Base-by-base conservation (phyloP, 1,139 yeast species). In the Suhomyces bolitotheri region DNA sequence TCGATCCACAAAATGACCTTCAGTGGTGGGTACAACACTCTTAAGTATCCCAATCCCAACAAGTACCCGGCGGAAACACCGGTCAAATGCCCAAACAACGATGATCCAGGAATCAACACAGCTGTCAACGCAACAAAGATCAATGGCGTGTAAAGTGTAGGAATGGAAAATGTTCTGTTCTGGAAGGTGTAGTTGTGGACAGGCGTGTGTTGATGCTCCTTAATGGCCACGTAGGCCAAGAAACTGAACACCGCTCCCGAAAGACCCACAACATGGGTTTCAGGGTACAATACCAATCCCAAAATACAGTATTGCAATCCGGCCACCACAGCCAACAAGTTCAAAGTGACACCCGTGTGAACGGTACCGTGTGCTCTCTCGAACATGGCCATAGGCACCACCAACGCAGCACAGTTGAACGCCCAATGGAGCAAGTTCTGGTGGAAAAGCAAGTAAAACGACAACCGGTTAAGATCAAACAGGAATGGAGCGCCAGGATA, bases 341-440 rank as follows among this genome's bases (percentile, higher is more conserved):
- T 87, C 40, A 90, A 66, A 14, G 89, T 82, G 34, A 90, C 71
- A 2, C 95, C 97, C 2, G 97, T 85, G 55, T 86, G 78, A 1
- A 90, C 82, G 0, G 97, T 89, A 7, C 97, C 97, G 50, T 88
- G 84, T 19, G 65, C 59, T 36, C 71, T 66, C 63, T 90, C 97
- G 59, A 82, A 89, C 35, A 74, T 68, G 20, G 85, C 65, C 53
- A 89, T 62, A 5, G 90, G 88, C 0, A 79, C 63, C 34, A 71
- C 62, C 29, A 88, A 56, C 0, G 83, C 75, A 28, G 78, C 43
- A n/a, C 77, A 46, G 54, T 87, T 87, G 50, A 85, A 60, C 3
- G 76, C 38, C 61, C 90, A 65, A 58, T 88, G 96, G 36, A 81
- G 43, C 16, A 78, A 45, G 15, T 76, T 71, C 25, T 66, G 54